These are phyloP conservation scores for Boletus patriciae DNA, from an alignment of 768 basidiomycete species.

Conservation along the genomic window DNA sequence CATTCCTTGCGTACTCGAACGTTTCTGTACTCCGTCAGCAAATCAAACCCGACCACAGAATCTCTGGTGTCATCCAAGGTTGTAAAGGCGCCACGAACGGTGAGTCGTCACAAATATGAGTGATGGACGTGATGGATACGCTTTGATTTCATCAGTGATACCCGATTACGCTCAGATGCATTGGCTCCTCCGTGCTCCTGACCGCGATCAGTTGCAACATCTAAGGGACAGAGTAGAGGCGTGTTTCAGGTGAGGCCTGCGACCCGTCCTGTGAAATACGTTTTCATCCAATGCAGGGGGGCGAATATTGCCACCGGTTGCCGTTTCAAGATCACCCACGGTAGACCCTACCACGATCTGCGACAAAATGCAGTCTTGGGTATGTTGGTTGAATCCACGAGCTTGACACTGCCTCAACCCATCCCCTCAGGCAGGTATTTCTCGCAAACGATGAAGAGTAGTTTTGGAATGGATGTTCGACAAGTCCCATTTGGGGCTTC, in stretches of 20 bases:
- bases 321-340: conserved; percentile 44
- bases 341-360: conserved; percentile 52
- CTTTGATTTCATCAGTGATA: conserved; percentile 52
- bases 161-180: conserved; percentile 79
- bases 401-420: conserved; percentile 2
- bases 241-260: conserved; percentile 64
- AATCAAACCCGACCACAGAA: conserved; percentile 75
- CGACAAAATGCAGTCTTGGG: conserved; percentile 58
- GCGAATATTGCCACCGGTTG: conserved; percentile 66
- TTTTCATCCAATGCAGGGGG: conserved; percentile 45
- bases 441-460: conserved; percentile 42
- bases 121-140: not conserved
- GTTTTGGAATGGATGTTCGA: conserved; percentile 44
- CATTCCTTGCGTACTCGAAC: conserved; percentile 77
- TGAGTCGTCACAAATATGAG: conserved; percentile 30
- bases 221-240: conserved; percentile 60
- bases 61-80: conserved; percentile 76
- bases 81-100: conserved; percentile 70
- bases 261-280: not conserved
- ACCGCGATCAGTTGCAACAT: conserved; percentile 50
- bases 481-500: conserved; percentile 52
- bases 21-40: conserved; percentile 85
- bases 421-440: conserved; percentile 52
- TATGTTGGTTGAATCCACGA: conserved; percentile 26
- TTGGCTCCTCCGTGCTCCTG: conserved; percentile 72